Percentiles rank a stretch among this genome's conserved stretches.
phyloP scores from a whole-genome alignment of 1,139 yeast genomes.

The Yamadazyma conglobata region DNA sequence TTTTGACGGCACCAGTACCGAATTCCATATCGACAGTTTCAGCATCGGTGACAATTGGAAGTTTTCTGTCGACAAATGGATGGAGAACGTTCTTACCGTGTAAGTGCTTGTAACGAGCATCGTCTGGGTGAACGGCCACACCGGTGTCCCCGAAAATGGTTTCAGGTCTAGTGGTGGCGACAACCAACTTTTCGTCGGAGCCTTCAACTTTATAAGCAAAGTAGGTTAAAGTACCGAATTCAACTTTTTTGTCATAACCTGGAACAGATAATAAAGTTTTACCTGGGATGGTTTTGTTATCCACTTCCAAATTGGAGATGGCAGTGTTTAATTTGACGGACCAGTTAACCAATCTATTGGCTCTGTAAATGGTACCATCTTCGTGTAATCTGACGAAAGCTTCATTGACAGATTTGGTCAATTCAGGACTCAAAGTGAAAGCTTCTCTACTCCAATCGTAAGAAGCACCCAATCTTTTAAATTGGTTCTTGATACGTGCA shows the following conservation, averaged over 20 bases:
- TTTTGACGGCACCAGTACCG: conserved; percentile 99
- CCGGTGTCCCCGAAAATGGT: conserved; percentile 97
- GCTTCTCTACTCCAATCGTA: conserved; percentile 96
- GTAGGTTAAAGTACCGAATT: conserved; percentile 93
- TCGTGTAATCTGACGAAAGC: conserved; percentile 90
- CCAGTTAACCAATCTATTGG: conserved; percentile 93
- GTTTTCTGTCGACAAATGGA: conserved; percentile 80
- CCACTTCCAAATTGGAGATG: conserved; percentile 92
- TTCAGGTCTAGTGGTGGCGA: conserved; percentile 99
- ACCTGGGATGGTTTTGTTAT: conserved; percentile 83
- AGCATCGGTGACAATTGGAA: conserved; percentile 85
- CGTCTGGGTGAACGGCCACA: conserved; percentile 96
- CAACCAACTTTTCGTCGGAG: conserved; percentile 84
- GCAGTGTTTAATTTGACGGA: conserved; percentile 94
- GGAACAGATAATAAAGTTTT: conserved; percentile 82
- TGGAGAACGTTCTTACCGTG: conserved; percentile 91
- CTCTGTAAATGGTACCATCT: conserved; percentile 94
- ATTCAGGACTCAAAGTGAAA: conserved; percentile 80
- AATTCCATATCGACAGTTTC: conserved; percentile 99
- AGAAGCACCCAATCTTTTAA: conserved; percentile 88
- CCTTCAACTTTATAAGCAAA: conserved; percentile 87
- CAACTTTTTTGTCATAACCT: conserved; percentile 84
- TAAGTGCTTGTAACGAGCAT: conserved; percentile 84
- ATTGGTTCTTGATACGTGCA: conserved; percentile 75
- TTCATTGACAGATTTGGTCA: conserved; percentile 80